Evolutionary conservation across 345 rosid genomes (phyloP).

Genomic region (Alliaria petiolata): DNA sequence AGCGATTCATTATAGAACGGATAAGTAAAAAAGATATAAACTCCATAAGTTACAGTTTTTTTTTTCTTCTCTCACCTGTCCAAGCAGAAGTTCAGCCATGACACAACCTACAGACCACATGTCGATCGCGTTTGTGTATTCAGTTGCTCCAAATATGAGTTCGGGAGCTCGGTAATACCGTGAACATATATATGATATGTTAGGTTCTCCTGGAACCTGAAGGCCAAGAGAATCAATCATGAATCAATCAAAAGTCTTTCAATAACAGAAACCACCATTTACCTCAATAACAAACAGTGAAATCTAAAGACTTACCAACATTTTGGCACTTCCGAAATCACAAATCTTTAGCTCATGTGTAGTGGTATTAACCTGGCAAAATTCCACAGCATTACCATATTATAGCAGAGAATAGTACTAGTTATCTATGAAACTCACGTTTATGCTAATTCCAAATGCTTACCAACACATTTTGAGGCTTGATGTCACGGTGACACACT

Average conservation of each 20-base stretch:
- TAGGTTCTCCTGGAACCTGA: constrained; percentile 90
- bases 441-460: constrained; percentile 14
- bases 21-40: no score
- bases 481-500: constrained; percentile 91
- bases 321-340: constrained; percentile 94
- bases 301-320: constrained; percentile 51
- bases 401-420: background rate
- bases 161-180: constrained; percentile 94
- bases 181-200: constrained; percentile 91
- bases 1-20: background rate
- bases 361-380: constrained; percentile 71
- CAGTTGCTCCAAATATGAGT: constrained; percentile 87
- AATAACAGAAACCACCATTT: background rate
- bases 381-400: background rate
- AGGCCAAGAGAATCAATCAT: constrained; percentile 5
- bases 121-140: constrained; percentile 81
- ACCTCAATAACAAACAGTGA: background rate
- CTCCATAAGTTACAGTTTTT: no score
- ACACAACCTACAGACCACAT: constrained; percentile 97
- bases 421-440: background rate
- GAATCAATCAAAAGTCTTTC: background rate
- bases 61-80: constrained; percentile 70
- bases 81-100: constrained; percentile 84
- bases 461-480: constrained; percentile 92
- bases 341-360: constrained; percentile 84